Conservation (phyloP, 2,329 filamentous ascomycete species). For the Arthroderma uncinatum region DNA sequence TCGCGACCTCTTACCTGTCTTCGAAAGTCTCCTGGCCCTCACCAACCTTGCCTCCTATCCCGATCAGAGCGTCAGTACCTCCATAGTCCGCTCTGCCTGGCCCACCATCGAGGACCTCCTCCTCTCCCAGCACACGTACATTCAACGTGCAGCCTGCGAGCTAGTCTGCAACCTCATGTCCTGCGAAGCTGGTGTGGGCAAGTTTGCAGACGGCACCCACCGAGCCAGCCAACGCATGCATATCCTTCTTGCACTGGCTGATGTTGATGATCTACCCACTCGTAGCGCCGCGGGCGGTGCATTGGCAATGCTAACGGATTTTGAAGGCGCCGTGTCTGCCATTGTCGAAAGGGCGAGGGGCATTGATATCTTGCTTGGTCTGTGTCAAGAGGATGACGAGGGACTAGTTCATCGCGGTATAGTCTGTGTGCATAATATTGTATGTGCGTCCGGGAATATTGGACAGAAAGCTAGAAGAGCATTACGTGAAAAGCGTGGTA, state of each 20-base stretch:
- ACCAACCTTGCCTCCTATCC: slow-evolving; percentile 74
- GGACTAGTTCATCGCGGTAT: slow-evolving; percentile 53
- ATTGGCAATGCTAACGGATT: slow-evolving; percentile 69
- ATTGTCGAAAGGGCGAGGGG: slow-evolving; percentile 62
- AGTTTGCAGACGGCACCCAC: slow-evolving; percentile 44
- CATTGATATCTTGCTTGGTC: slow-evolving; percentile 62
- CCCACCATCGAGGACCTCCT: slow-evolving; percentile 70
- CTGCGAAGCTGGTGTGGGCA: slow-evolving; percentile 35
- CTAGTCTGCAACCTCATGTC: slow-evolving; percentile 73
- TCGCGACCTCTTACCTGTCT: slow-evolving; percentile 73
- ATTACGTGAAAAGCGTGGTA: slow-evolving; percentile 51
- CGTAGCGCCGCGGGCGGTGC: slow-evolving; percentile 78
- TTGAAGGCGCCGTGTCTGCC: slow-evolving; percentile 60
- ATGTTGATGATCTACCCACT: slow-evolving; percentile 70
- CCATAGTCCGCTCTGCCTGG: slow-evolving; percentile 66
- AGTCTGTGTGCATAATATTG: slow-evolving; percentile 63
- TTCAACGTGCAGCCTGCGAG: slow-evolving; percentile 76
- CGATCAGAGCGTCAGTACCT: slow-evolving; percentile 44
- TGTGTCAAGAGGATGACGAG: slow-evolving; percentile 60
- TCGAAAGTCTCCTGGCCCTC: slow-evolving; percentile 80
- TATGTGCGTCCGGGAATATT: slow-evolving; percentile 53
- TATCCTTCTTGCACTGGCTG: slow-evolving; percentile 74
- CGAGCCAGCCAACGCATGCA: slow-evolving; percentile 65
- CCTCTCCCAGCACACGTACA: slow-evolving; percentile 59
- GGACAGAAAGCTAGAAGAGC: slow-evolving; percentile 51